Conservation (phyloP, 257 asterid species). For the Haberlea rhodopensis region DNA sequence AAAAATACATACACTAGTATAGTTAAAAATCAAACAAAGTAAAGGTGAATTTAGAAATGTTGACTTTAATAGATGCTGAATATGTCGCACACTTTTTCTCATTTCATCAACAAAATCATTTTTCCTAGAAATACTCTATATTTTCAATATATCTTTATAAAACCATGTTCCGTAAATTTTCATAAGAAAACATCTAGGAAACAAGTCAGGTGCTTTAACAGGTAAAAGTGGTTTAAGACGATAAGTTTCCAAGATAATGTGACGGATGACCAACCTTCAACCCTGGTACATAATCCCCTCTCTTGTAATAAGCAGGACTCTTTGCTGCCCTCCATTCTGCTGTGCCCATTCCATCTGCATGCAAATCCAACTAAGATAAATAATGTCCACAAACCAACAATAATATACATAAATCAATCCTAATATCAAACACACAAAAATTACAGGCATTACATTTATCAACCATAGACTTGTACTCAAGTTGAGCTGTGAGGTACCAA, state of each 20-base stretch:
- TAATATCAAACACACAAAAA: slow-evolving; percentile 4
- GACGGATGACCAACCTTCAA: slow-evolving; percentile 85
- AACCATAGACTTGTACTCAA: not conserved
- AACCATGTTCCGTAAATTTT: not conserved
- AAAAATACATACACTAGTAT: slow-evolving; percentile 2
- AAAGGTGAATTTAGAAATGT: slow-evolving; percentile 11
- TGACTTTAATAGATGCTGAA: slow-evolving; percentile 4
- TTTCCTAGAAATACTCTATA: slow-evolving; percentile 1
- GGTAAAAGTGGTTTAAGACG: too few relatives aligned
- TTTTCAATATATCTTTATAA: not conserved
- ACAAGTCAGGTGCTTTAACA: not conserved
- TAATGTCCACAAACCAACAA: slow-evolving; percentile 5
- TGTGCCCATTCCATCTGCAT: slow-evolving; percentile 96
- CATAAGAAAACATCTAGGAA: slow-evolving; percentile 1
- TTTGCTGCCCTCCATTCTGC: slow-evolving; percentile 99
- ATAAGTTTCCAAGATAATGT: too few relatives aligned
- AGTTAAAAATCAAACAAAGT: slow-evolving; percentile 1
- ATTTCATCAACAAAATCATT: slow-evolving; percentile 16
- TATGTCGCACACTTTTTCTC: not conserved
- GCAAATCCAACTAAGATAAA: slow-evolving; percentile 24
- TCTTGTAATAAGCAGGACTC: slow-evolving; percentile 90
- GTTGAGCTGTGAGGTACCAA: slow-evolving; percentile 9
- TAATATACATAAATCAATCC: not conserved
- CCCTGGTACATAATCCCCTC: slow-evolving; percentile 98
- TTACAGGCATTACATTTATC: too few relatives aligned